A percentile compares a stretch with the other conserved stretches of the same genome.
Evolutionary conservation across 768 basidiomycete species (phyloP).

Genomic region (Termitomyces sp.): DNA sequence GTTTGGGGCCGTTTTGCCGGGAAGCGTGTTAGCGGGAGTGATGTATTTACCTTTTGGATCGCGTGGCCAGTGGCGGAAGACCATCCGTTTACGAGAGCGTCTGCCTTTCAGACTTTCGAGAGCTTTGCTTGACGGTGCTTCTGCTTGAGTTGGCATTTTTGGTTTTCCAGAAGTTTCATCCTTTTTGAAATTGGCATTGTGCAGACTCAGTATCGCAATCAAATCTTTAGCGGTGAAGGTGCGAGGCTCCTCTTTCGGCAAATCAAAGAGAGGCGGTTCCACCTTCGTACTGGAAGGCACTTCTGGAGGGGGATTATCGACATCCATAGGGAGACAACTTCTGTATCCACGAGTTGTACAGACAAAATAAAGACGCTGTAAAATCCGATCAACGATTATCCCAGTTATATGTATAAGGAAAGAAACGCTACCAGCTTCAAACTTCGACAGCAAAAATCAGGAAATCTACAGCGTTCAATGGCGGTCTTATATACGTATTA

Average conservation of each 20-base stretch:
- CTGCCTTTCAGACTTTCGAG: background rate
- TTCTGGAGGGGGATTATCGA: background rate
- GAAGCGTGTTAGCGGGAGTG: conserved; percentile 4
- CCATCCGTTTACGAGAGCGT: background rate
- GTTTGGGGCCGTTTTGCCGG: conserved; percentile 28
- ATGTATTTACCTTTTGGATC: conserved; percentile 8
- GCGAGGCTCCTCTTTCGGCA: conserved; percentile 8
- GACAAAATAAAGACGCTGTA: background rate
- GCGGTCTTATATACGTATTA: background rate
- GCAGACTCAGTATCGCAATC: conserved; percentile 5
- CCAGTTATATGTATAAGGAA: background rate
- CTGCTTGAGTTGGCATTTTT: background rate
- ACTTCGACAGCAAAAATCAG: too few relatives aligned
- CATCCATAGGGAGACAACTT: background rate
- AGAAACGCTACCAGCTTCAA: background rate
- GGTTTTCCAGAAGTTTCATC: background rate
- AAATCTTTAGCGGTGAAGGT: conserved; percentile 11
- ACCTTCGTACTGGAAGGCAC: background rate
- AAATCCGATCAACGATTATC: background rate
- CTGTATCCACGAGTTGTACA: background rate
- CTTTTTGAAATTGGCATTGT: background rate
- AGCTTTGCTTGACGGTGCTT: conserved; percentile 2
- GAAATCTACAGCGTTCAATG: background rate
- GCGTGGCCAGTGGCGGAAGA: conserved; percentile 14
- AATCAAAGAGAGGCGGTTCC: conserved; percentile 5